Base-by-base conservation (phyloP, 495 filamentous ascomycete species). In the Physcia stellaris region DNA sequence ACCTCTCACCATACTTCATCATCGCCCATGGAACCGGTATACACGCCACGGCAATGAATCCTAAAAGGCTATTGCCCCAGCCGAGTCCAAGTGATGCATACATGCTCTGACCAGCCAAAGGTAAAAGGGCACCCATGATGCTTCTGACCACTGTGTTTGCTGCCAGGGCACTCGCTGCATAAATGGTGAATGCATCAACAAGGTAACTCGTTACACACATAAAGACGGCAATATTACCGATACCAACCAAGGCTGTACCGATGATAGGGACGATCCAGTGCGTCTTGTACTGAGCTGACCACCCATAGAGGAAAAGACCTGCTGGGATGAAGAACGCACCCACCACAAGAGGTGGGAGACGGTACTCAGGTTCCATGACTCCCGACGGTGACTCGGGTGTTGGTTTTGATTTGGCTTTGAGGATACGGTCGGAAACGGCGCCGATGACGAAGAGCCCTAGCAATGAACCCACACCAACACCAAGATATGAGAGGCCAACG, bases 401-500 rank as follows among this genome's bases (percentile, higher is more conserved):
- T n/a, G n/a, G n/a, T n/a, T n/a, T n/a, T n/a, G n/a, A n/a, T n/a
- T n/a, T n/a, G n/a, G n/a, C n/a, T n/a, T 48, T 45, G 7, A 67
- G 45, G 19, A 66, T 48, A 6, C 55, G 52, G 43, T 73, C 68
- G 7, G 58, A 60, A n/a, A 66, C 58, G 3, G 60, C 41, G 10
- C 57, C 62, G 22, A 68, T 56, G 4, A 60, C 43, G 3, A 70
- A 13, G 13, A 64, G 52, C 9, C 75, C 77, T 4, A 61, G 20
- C 0, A 80, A 26, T 29, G 66, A 55, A 1, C 71, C 73, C 9
- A 76, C 46, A 1, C 74, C 75, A 6, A 80, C 56, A 3, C 77
- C 80, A 3, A 86, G 54, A 51, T 77, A 84, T 0, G 75, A 58
- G 0, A 86, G 61, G 0, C 81, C 82, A 19, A 70, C 73, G 22